Conservation (phyloP, 2,329 filamentous ascomycete genomes). For the Cordyceps javanica region DNA sequence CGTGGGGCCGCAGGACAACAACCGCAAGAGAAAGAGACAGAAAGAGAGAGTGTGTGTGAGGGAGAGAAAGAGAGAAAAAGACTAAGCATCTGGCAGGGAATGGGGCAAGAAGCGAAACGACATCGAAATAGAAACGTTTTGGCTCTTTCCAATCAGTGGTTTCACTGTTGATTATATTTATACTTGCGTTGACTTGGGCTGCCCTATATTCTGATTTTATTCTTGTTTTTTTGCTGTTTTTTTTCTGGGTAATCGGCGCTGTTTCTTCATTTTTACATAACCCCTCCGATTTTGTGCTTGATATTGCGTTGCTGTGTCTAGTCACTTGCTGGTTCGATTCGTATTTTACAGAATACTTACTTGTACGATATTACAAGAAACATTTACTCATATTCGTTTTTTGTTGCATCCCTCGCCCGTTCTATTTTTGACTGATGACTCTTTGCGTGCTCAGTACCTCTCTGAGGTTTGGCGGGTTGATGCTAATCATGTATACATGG, state of each 20-base stretch:
- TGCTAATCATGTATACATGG: no score
- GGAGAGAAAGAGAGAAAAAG: no score
- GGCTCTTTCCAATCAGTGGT: background rate
- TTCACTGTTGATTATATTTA: background rate
- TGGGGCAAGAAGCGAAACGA: background rate
- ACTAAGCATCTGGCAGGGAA: background rate
- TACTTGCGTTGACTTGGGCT: background rate
- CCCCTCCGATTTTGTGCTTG: background rate
- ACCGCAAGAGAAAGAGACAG: background rate
- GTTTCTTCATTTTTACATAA: background rate
- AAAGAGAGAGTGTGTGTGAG: no score
- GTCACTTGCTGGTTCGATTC: background rate
- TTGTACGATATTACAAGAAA: constrained; percentile 12
- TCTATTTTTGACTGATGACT: no score
- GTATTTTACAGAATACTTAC: background rate
- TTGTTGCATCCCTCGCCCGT: no score
- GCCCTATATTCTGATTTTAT: no score
- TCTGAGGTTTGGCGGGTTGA: no score
- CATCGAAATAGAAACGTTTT: background rate
- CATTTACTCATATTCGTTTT: no score
- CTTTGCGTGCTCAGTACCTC: no score
- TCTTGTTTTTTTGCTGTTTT: background rate
- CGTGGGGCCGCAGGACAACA: background rate
- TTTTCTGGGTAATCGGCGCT: constrained; percentile 10
- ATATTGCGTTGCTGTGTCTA: background rate